phyloP scores from a whole-genome alignment of 352 stramenopile species.

The Phytophthora fragariaefolia region DNA sequence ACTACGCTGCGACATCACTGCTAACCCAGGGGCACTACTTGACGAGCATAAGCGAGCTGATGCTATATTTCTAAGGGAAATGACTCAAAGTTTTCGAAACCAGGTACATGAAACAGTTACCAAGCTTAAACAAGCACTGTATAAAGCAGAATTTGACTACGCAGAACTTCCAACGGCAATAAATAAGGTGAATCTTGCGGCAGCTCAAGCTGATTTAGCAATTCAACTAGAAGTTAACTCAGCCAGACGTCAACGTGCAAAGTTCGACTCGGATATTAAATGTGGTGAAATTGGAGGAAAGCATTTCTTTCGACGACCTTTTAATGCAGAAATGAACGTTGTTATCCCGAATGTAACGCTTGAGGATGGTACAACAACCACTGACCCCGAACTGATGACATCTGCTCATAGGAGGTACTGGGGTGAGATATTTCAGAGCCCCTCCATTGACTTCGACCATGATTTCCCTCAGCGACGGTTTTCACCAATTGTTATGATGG shows the following conservation, averaged over 20 bases:
- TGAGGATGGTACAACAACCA: constrained; percentile 1
- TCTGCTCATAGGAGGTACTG: too few species aligned
- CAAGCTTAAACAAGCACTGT: background rate
- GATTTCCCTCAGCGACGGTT: too few species aligned
- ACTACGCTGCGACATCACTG: background rate
- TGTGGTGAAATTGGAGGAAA: background rate
- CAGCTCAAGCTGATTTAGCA: background rate
- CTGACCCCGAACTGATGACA: constrained; percentile 5
- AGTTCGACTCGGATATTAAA: constrained; percentile 11
- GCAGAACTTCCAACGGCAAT: too few species aligned
- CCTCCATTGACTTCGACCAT: too few species aligned
- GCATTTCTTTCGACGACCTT: constrained; percentile 4
- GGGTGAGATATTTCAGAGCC: too few species aligned
- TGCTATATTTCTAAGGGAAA: constrained; percentile 2
- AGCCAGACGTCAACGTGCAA: background rate
- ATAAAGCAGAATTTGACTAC: background rate
- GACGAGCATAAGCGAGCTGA: constrained; percentile 12
- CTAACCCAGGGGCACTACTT: background rate
- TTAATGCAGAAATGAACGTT: background rate
- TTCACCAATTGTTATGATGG: too few species aligned
- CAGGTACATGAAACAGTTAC: background rate
- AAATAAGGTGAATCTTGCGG: background rate
- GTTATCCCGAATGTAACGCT: background rate
- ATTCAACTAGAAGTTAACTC: background rate
- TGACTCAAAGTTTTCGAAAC: constrained; percentile 1